These are phyloP conservation scores for Quercus rubra DNA, from an alignment of 306 rosid genomes.

Conservation along the genomic window DNA sequence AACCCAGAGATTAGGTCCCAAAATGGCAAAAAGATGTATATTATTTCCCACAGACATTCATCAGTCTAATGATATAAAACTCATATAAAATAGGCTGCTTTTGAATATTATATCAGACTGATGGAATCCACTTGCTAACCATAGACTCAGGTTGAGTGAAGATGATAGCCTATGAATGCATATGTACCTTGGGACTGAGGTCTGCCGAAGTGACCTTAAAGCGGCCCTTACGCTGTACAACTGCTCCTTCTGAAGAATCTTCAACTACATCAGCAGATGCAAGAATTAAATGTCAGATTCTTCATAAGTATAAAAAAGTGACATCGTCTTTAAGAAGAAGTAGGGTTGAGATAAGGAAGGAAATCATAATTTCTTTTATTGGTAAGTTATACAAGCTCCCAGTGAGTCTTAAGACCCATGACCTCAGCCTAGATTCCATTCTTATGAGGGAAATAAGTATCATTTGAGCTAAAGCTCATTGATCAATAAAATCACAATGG, in stretches of 20 bases:
- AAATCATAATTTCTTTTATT: conserved; percentile 1
- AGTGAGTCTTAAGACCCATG: too few species aligned
- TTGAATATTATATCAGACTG: not conserved
- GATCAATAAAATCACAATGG: conserved; percentile 7
- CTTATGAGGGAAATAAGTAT: too few species aligned
- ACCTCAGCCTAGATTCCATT: too few species aligned
- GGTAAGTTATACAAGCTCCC: too few species aligned
- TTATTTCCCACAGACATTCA: not conserved
- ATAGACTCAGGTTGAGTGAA: not conserved
- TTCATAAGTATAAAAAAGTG: not conserved
- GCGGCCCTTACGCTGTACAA: conserved; percentile 82
- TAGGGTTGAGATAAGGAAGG: not conserved
- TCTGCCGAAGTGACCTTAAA: conserved; percentile 89
- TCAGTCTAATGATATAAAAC: not conserved
- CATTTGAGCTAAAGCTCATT: too few species aligned
- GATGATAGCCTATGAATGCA: conserved; percentile 3
- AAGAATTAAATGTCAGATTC: not conserved
- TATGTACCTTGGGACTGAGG: conserved; percentile 72
- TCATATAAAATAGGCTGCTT: not conserved
- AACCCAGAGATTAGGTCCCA: not conserved
- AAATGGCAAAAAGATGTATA: not conserved
- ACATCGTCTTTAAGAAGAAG: not conserved
- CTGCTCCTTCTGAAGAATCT: conserved; percentile 86
- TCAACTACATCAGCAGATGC: conserved; percentile 49
- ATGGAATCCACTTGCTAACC: conserved; percentile 1